Percentiles rank a stretch among this genome's conserved stretches.
Evolutionary conservation across 257 asterid species (phyloP).

Genomic region (Linderniella brevidens): DNA sequence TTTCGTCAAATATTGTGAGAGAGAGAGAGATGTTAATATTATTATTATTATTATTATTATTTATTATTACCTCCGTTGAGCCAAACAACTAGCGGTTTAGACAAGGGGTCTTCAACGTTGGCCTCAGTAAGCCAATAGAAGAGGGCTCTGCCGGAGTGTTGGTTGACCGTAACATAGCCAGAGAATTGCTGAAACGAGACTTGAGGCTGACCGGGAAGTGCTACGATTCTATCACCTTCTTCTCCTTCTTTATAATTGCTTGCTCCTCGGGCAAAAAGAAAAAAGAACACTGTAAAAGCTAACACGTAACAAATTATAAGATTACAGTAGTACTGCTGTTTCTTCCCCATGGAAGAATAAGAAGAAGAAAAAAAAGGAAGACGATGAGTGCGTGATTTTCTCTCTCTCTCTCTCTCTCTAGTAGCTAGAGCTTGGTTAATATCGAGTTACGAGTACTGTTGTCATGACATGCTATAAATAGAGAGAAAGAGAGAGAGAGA

Average conservation of each 20-base stretch:
- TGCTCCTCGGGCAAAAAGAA: no score
- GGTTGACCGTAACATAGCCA: constrained; percentile 69
- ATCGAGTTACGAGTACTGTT: no score
- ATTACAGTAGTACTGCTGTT: no score
- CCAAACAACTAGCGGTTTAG: constrained; percentile 77
- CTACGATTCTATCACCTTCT: constrained; percentile 46
- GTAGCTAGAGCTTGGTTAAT: no score
- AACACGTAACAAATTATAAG: no score
- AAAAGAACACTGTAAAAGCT: no score
- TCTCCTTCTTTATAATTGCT: constrained; percentile 15
- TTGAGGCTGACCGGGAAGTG: constrained; percentile 82
- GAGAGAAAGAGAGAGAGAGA: no score
- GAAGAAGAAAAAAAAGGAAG: no score
- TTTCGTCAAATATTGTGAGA: constrained; percentile 6
- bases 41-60: not conserved
- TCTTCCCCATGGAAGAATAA: no score
- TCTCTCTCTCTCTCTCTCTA: no score
- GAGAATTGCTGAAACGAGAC: constrained; percentile 66
- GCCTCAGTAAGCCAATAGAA: constrained; percentile 92
- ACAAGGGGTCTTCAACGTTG: constrained; percentile 15
- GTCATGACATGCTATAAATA: no score
- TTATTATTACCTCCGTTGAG: constrained; percentile 69
- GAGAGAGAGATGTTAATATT: not conserved
- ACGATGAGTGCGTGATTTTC: no score
- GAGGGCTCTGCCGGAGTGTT: constrained; percentile 69